These are phyloP conservation scores for Pyricularia sp. DNA, from an alignment of 2,329 filamentous ascomycete species.

Conservation along the genomic window DNA sequence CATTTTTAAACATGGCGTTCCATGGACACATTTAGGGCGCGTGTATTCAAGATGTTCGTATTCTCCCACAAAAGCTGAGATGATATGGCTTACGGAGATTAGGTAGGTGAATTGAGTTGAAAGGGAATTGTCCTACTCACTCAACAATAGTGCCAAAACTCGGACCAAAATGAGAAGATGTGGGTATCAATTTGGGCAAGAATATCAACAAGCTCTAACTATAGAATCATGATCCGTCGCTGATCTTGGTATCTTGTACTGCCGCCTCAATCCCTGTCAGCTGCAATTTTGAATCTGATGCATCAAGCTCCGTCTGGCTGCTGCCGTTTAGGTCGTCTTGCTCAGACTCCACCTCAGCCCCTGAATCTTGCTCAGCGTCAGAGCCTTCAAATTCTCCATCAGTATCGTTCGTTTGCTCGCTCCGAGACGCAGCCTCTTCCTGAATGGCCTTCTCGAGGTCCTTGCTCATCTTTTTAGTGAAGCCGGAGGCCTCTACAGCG, in stretches of 20 bases:
- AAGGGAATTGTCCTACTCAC: not conserved
- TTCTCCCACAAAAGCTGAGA: not conserved
- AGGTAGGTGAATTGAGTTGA: not conserved
- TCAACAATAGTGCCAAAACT: not conserved
- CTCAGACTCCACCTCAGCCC: constrained; percentile 13
- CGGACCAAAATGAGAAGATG: not conserved
- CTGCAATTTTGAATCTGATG: not conserved
- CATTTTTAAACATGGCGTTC: not conserved
- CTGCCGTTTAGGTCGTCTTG: not conserved
- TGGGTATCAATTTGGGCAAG: not conserved
- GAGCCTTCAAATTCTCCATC: constrained; percentile 22
- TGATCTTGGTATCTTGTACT: not conserved
- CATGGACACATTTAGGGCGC: not conserved
- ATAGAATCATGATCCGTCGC: not conserved
- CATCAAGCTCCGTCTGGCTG: not conserved
- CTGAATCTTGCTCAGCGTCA: constrained; percentile 19
- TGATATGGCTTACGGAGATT: not conserved
- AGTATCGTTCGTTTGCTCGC: constrained; percentile 24
- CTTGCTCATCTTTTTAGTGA: constrained; percentile 94
- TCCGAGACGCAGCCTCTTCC: constrained; percentile 52
- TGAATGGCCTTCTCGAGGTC: constrained; percentile 87
- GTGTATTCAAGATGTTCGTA: not conserved
- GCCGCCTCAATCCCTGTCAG: not conserved
- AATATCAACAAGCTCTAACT: not conserved
- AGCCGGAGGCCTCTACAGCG: constrained; percentile 83